phyloP scores from a whole-genome alignment of 805 yeast species.

The Kuraishia ogatae region DNA sequence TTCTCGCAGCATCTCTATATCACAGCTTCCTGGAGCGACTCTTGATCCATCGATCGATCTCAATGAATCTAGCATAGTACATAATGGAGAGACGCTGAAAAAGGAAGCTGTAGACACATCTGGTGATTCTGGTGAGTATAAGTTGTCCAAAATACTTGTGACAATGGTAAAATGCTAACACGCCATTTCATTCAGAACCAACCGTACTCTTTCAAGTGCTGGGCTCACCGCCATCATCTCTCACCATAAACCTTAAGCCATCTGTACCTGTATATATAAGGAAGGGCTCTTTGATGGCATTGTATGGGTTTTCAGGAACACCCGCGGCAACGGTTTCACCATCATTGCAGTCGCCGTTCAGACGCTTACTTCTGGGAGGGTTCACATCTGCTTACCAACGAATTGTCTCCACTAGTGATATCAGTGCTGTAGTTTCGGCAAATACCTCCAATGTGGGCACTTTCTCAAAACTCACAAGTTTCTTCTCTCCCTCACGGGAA shows the following conservation, averaged over 20 bases:
- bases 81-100: conserved; percentile 4
- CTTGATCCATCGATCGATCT: conserved; percentile 8
- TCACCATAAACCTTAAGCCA: conserved; percentile 46
- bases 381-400: conserved; percentile 36
- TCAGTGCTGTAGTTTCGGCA: background rate
- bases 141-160: no score
- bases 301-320: conserved; percentile 21
- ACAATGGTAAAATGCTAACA: no score
- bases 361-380: conserved; percentile 34
- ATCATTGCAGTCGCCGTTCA: conserved; percentile 22
- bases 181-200: conserved; percentile 17
- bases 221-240: conserved; percentile 39
- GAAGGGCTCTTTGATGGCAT: conserved; percentile 39
- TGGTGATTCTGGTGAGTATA: background rate
- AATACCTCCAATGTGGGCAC: background rate
- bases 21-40: conserved; percentile 7
- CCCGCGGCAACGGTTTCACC: background rate
- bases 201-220: conserved; percentile 26
- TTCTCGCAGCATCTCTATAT: conserved; percentile 10
- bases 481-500: conserved; percentile 7
- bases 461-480: conserved; percentile 5
- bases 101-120: conserved; percentile 3
- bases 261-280: conserved; percentile 45
- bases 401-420: conserved; percentile 29
- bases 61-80: conserved; percentile 9